Conservation (phyloP, 805 yeast species). For the Nakazawaea laoshanensis region DNA sequence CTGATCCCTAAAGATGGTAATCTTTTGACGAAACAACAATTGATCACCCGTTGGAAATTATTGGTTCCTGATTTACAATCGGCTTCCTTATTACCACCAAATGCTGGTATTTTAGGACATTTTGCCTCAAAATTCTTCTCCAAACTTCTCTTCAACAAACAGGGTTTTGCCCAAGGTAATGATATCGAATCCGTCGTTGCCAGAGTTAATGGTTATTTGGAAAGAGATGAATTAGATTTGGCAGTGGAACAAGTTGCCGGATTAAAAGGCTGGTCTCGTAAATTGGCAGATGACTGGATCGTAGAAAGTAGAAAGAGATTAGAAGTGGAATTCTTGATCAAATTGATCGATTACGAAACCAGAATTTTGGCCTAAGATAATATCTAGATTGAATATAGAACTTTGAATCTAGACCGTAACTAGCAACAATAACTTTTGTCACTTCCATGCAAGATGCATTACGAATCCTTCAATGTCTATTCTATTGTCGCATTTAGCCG, state of each 20-base stretch:
- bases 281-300: conserved; percentile 88
- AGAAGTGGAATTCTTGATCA: conserved; percentile 77
- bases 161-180: conserved; percentile 58
- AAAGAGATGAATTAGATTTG: conserved; percentile 67
- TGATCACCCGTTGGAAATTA: conserved; percentile 70
- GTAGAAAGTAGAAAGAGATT: conserved; percentile 80
- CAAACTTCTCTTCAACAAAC: conserved; percentile 63
- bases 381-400: conserved; percentile 2
- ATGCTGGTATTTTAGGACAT: conserved; percentile 94
- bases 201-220: conserved; percentile 68
- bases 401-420: conserved; percentile 13
- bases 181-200: conserved; percentile 88
- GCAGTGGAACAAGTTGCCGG: conserved; percentile 91
- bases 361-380: conserved; percentile 29
- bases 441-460: background rate
- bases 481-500: too few relatives aligned
- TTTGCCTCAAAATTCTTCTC: conserved; percentile 73
- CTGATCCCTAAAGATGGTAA: conserved; percentile 46
- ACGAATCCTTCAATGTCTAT: background rate
- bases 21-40: conserved; percentile 69
- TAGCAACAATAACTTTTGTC: too few relatives aligned
- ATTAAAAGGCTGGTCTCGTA: conserved; percentile 89
- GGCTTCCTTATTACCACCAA: conserved; percentile 85
- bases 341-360: conserved; percentile 58
- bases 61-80: conserved; percentile 82